These are phyloP conservation scores for Wallacemonas sp. DNA, from an alignment of 208 protist species.

Conservation along the genomic window DNA sequence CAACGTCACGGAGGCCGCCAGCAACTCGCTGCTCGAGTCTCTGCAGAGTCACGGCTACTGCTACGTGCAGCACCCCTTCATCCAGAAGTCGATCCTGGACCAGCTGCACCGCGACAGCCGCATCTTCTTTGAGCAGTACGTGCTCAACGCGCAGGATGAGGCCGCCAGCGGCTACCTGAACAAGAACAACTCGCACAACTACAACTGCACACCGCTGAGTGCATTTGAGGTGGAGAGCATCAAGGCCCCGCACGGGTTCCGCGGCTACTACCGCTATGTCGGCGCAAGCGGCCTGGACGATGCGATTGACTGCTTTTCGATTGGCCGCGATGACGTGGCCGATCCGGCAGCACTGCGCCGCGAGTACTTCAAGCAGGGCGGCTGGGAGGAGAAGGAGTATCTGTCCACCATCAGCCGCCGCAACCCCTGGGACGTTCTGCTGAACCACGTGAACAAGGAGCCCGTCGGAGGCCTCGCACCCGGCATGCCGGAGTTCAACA, in stretches of 20 bases:
- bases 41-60: slow-evolving; percentile 88
- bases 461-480: background rate
- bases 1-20: slow-evolving; percentile 81
- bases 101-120: slow-evolving; percentile 86
- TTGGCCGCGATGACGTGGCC: slow-evolving; percentile 74
- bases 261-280: slow-evolving; percentile 87
- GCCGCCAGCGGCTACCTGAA: slow-evolving; percentile 24
- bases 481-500: slow-evolving; percentile 25
- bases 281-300: slow-evolving; percentile 82
- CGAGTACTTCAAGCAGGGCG: slow-evolving; percentile 66
- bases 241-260: slow-evolving; percentile 61
- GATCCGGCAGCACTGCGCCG: slow-evolving; percentile 68
- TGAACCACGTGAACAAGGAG: slow-evolving; percentile 57
- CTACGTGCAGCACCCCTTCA: slow-evolving; percentile 89
- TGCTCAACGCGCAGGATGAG: slow-evolving; percentile 43
- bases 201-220: slow-evolving; percentile 64
- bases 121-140: slow-evolving; percentile 87
- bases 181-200: slow-evolving; percentile 54
- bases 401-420: slow-evolving; percentile 64
- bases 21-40: slow-evolving; percentile 83
- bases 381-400: slow-evolving; percentile 77
- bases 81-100: slow-evolving; percentile 81
- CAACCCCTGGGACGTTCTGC: slow-evolving; percentile 82
- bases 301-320: slow-evolving; percentile 88
- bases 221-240: slow-evolving; percentile 81